These are phyloP conservation scores for Nakazawaea sp. DNA, from an alignment of 805 yeast species.

Conservation along the genomic window DNA sequence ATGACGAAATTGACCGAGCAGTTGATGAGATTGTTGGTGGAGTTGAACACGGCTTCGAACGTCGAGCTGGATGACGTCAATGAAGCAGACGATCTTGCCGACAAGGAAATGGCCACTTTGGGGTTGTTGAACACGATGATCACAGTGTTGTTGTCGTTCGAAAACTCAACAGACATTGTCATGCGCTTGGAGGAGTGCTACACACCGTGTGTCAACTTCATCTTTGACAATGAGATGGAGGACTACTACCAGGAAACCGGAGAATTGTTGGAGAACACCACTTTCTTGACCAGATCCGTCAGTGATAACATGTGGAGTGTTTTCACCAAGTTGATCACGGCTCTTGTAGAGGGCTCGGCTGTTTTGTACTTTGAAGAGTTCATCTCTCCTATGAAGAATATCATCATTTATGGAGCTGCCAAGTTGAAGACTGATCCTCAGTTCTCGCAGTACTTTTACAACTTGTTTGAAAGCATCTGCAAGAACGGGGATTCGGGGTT, in stretches of 20 bases:
- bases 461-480: conserved; percentile 38
- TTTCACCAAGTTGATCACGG: conserved; percentile 41
- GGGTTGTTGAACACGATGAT: conserved; percentile 85
- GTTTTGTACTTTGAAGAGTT: conserved; percentile 70
- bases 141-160: conserved; percentile 82
- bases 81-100: conserved; percentile 38
- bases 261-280: conserved; percentile 71
- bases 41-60: conserved; percentile 56
- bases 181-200: conserved; percentile 64
- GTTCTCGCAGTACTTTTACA: conserved; percentile 41
- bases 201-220: conserved; percentile 65
- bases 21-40: conserved; percentile 63
- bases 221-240: conserved; percentile 57
- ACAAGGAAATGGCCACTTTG: conserved; percentile 78
- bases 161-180: conserved; percentile 68
- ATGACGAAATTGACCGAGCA: conserved; percentile 62
- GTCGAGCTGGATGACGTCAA: conserved; percentile 47
- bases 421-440: conserved; percentile 40
- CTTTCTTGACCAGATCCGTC: conserved; percentile 54
- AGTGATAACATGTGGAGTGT: conserved; percentile 73
- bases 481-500: conserved; percentile 44
- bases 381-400: conserved; percentile 67
- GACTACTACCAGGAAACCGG: conserved; percentile 81
- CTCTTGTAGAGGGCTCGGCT: conserved; percentile 39
- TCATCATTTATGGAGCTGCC: conserved; percentile 48